phyloP scores from a whole-genome alignment of 1,139 yeast genomes.

The Geotrichum australiense region DNA sequence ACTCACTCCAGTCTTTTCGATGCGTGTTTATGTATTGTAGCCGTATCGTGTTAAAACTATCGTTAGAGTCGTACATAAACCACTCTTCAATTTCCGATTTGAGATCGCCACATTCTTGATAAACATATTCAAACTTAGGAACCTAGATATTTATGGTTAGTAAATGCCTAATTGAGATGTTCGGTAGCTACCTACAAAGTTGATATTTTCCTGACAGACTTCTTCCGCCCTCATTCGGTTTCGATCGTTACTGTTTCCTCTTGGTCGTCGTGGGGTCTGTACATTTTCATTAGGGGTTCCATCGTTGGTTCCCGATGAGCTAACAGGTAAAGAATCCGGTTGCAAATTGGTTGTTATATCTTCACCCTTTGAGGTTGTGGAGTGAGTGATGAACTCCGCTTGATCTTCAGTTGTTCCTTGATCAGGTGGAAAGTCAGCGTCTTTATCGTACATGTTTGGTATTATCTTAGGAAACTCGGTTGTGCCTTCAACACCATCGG shows the following conservation, averaged over 20 bases:
- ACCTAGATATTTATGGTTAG: constrained; percentile 6
- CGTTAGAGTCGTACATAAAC: constrained; percentile 30
- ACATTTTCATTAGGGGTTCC: neutral
- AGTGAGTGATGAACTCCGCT: constrained; percentile 14
- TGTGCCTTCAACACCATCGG: constrained; percentile 1
- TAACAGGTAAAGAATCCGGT: neutral
- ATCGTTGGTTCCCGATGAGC: neutral
- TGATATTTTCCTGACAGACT: constrained; percentile 15
- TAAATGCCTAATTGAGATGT: neutral
- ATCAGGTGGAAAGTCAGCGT: constrained; percentile 7
- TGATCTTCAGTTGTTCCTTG: constrained; percentile 14
- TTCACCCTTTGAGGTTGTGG: constrained; percentile 2
- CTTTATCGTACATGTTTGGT: constrained; percentile 9
- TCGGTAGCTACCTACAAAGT: constrained; percentile 4
- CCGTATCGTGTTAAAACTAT: constrained; percentile 25
- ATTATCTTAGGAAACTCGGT: constrained; percentile 10
- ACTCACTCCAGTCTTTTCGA: constrained; percentile 17
- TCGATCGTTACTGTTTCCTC: constrained; percentile 16
- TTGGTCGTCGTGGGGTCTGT: constrained; percentile 10
- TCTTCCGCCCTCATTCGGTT: constrained; percentile 17
- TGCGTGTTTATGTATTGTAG: constrained; percentile 8
- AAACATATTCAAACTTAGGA: constrained; percentile 28
- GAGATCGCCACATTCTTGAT: constrained; percentile 25
- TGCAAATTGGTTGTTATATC: neutral
- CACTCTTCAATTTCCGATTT: constrained; percentile 33